A percentile compares a stretch with the other conserved stretches of the same genome.
phyloP scores from a whole-genome alignment of 2,329 filamentous ascomycete genomes.

The Microascus cirrosus region DNA sequence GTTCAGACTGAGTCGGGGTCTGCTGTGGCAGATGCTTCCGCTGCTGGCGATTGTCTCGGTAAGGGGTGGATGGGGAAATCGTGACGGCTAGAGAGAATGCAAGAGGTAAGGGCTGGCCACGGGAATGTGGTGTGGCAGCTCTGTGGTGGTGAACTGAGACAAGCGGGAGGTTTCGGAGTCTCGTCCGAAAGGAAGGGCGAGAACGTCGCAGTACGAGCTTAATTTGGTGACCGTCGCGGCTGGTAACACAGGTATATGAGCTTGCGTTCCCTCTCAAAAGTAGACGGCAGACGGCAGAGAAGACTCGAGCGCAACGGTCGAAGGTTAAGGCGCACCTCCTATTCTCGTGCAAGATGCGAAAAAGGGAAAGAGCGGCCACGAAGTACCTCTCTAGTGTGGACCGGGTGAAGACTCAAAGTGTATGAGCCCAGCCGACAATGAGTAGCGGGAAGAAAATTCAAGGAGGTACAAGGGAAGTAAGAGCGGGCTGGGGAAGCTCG shows the following conservation, averaged over 20 bases:
- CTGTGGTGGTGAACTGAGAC: background rate
- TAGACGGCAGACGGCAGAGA: background rate
- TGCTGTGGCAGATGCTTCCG: constrained; percentile 26
- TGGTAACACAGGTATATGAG: background rate
- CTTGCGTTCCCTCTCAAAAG: background rate
- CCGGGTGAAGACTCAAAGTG: background rate
- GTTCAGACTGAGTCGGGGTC: constrained; percentile 25
- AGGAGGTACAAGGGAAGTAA: background rate
- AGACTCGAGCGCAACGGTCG: background rate
- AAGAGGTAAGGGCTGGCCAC: background rate
- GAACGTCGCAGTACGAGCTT: background rate
- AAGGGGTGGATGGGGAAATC: constrained; percentile 31
- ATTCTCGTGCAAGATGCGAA: background rate
- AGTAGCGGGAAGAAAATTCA: background rate
- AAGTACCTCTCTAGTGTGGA: background rate
- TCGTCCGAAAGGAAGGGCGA: background rate
- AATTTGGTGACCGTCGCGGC: background rate
- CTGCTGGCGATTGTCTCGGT: constrained; percentile 27
- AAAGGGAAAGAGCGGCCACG: background rate
- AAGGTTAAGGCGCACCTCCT: background rate
- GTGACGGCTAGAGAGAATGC: constrained; percentile 39
- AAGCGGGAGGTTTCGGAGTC: background rate
- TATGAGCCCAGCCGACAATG: background rate
- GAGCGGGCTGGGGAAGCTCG: background rate
- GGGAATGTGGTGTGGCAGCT: background rate